phyloP scores from a whole-genome alignment of 164 flowering plant genomes.

The Dillenia suffruticosa region DNA sequence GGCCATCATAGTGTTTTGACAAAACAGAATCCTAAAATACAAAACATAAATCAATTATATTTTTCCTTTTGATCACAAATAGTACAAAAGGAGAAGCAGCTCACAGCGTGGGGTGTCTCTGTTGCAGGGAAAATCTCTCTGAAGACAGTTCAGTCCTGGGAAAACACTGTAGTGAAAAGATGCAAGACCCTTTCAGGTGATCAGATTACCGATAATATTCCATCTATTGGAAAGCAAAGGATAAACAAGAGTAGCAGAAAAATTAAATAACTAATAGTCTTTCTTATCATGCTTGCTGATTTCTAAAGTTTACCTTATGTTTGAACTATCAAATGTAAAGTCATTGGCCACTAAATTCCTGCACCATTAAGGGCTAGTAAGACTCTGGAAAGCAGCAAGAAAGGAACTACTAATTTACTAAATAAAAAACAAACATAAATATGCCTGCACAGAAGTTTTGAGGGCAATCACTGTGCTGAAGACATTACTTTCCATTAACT shows the following conservation, averaged over 20 bases:
- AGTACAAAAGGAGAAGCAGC: slow-evolving; percentile 8
- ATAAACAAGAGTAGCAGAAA: neutral
- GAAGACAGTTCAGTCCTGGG: slow-evolving; percentile 67
- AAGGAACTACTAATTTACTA: neutral
- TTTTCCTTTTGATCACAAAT: neutral
- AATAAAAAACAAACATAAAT: neutral
- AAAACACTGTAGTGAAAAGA: slow-evolving; percentile 30
- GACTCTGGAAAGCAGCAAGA: neutral
- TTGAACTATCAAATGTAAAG: slow-evolving; percentile 38
- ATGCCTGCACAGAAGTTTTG: neutral
- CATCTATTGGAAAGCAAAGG: neutral
- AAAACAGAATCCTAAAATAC: too few species aligned
- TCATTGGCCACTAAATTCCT: slow-evolving; percentile 78
- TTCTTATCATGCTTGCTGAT: too few species aligned
- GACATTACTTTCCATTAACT: neutral
- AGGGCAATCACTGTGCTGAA: neutral
- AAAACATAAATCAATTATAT: too few species aligned
- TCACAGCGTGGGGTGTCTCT: slow-evolving; percentile 50
- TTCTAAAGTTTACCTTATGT: slow-evolving; percentile 37
- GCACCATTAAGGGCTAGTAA: slow-evolving; percentile 15
- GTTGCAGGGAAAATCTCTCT: slow-evolving; percentile 61
- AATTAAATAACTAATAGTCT: neutral
- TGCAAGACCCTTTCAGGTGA: neutral
- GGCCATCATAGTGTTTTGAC: too few species aligned
- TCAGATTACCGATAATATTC: neutral